phyloP scores from a whole-genome alignment of 2,329 filamentous ascomycete genomes.

The Daldinia sp. region DNA sequence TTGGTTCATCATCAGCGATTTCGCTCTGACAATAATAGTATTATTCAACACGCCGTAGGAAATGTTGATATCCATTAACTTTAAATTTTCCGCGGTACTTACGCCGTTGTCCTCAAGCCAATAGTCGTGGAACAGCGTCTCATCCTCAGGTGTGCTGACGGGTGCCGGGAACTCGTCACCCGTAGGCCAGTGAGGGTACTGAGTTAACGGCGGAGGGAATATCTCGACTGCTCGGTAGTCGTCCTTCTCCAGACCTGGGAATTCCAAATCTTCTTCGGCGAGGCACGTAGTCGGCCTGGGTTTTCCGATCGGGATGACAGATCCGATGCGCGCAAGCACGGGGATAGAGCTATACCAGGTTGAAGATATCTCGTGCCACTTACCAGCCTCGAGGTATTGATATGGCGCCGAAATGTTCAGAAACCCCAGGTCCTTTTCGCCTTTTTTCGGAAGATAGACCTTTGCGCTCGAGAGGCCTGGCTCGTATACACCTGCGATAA shows the following conservation, averaged over 20 bases:
- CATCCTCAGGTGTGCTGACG: neutral
- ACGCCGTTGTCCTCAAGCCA: constrained; percentile 49
- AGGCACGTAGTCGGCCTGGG: constrained; percentile 48
- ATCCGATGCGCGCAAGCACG: constrained; percentile 51
- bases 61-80: constrained; percentile 36
- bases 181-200: constrained; percentile 28
- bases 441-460: constrained; percentile 67
- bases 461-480: constrained; percentile 61
- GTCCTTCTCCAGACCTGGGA: constrained; percentile 51
- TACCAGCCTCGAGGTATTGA: constrained; percentile 58
- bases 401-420: constrained; percentile 70
- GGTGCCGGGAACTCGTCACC: neutral
- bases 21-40: constrained; percentile 35
- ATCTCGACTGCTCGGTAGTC: constrained; percentile 55
- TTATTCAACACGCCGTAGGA: constrained; percentile 34
- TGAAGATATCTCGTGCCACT: constrained; percentile 52
- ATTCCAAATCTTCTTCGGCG: constrained; percentile 49
- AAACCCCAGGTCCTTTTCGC: constrained; percentile 61
- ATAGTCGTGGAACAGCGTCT: constrained; percentile 34
- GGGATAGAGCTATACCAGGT: constrained; percentile 55
- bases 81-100: constrained; percentile 40
- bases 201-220: constrained; percentile 48
- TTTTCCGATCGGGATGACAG: constrained; percentile 52
- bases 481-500: constrained; percentile 74
- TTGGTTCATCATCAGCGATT: constrained; percentile 28